Evolutionary conservation across 495 filamentous ascomycete species (phyloP), one percentile per base, ranked within the genome.

Genomic region (Lasiosphaeris hirsuta): DNA sequence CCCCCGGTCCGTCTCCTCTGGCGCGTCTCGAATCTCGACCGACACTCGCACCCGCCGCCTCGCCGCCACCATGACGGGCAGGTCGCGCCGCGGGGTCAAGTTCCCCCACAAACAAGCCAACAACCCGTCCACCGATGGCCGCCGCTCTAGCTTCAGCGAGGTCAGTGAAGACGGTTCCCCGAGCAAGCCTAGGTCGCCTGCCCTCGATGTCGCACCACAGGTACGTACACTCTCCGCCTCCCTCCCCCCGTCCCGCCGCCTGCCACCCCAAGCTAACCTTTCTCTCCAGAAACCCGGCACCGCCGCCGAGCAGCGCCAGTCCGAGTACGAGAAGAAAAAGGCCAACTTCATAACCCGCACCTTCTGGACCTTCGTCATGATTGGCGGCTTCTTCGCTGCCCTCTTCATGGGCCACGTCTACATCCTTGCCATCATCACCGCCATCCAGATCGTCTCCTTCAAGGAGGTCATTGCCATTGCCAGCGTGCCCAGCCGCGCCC

Each of bases 401-500:
- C 84, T 99, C 76, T 92, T 96, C 70, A 87, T 90, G 44, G 95
- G 95, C 38, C 95, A 99, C 69, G 91, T 99, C 68, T 99, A 97
- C 75, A 86, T 99, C 61, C 88, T 99, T 68, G 87, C 80, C 53
- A 86, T 97, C 63, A 87, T 97, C 42, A 96, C 94, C 36, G 89
- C 86, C 23, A 81, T 99, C 30, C 95, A 99, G 70, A 93, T 99
- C 65, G 80, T 97, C 53, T 96, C 92, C 10, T 99, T 97, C 83
- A 97, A 97, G 77, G 95, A 99, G 71, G 95, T 99, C 60, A 97
- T 99, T 68, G 92, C 92, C 54, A 99, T 99, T 63, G 88, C 94
- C 61, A 95, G 92, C 71, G 90, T 97, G 8, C 91, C 93, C 30
- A 96, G 90, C 65, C 84, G 88, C 58, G 92, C 92, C 59, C 87